Evolutionary conservation across 345 rosid genomes (phyloP).

Genomic region (Theobroma cacao): DNA sequence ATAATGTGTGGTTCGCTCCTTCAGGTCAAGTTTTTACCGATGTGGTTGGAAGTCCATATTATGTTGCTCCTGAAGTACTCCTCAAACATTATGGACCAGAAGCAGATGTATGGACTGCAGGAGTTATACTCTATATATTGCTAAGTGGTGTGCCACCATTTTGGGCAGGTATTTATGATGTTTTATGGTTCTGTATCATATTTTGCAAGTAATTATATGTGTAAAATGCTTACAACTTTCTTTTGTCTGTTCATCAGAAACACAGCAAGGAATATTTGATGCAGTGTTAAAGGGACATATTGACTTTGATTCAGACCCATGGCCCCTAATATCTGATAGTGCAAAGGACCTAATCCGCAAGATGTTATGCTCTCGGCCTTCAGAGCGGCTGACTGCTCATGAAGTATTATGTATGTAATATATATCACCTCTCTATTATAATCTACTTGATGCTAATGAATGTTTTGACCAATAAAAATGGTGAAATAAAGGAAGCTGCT

Average conservation of each 20-base stretch:
- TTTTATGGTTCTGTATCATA: neutral
- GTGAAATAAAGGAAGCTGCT: neutral
- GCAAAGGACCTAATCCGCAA: slow-evolving; percentile 79
- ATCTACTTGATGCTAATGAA: slow-evolving; percentile 2
- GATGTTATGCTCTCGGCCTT: slow-evolving; percentile 82
- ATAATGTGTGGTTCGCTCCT: slow-evolving; percentile 20
- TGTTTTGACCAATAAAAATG: neutral
- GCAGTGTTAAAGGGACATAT: slow-evolving; percentile 91
- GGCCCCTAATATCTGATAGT: slow-evolving; percentile 93
- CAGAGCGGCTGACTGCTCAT: slow-evolving; percentile 88
- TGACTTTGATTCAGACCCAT: slow-evolving; percentile 92
- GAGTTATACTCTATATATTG: slow-evolving; percentile 90
- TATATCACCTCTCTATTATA: slow-evolving; percentile 21
- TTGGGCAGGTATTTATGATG: slow-evolving; percentile 78
- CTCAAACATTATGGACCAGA: slow-evolving; percentile 89
- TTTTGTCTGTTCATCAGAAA: slow-evolving; percentile 46
- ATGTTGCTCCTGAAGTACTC: slow-evolving; percentile 97
- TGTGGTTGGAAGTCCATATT: slow-evolving; percentile 97
- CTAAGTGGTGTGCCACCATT: slow-evolving; percentile 98
- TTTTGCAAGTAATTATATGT: slow-evolving; percentile 4
- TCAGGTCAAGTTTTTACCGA: slow-evolving; percentile 87
- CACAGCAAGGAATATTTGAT: slow-evolving; percentile 98
- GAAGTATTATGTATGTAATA: slow-evolving; percentile 92
- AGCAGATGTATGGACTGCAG: slow-evolving; percentile 99
- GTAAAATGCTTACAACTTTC: slow-evolving; percentile 19